These are phyloP conservation scores for Senecio squalidus DNA, from an alignment of 140 eudicot species.

Conservation along the genomic window DNA sequence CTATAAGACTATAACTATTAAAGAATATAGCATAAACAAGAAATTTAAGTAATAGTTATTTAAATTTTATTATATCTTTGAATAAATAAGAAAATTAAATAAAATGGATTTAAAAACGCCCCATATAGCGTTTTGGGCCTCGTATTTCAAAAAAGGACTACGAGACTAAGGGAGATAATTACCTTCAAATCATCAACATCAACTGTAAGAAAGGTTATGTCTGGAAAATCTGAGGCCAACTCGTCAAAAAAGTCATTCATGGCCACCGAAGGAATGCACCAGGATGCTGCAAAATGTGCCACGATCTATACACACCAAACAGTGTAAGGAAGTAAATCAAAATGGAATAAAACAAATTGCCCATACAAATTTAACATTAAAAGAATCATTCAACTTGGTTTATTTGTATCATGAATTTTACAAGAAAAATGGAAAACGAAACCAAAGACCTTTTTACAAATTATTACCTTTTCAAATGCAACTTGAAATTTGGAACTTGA, in stretches of 20 bases:
- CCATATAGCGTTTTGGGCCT: no score
- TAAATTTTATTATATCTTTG: no score
- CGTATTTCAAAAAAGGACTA: no score
- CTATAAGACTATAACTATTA: no score
- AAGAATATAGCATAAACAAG: no score
- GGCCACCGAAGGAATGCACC: slow-evolving; percentile 83
- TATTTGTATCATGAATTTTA: slow-evolving; percentile 4
- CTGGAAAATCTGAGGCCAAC: slow-evolving; percentile 40
- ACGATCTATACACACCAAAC: slow-evolving; percentile 38
- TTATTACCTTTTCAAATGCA: neutral
- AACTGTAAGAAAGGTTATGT: slow-evolving; percentile 46
- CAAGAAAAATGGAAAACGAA: neutral
- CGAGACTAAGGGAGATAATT: neutral
- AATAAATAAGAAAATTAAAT: no score
- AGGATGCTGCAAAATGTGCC: slow-evolving; percentile 72
- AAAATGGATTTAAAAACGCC: no score
- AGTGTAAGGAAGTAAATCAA: neutral
- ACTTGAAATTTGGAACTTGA: slow-evolving; percentile 3
- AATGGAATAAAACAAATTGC: neutral
- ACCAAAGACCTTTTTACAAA: no score
- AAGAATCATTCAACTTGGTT: neutral
- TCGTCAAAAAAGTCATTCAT: slow-evolving; percentile 56
- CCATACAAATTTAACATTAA: neutral
- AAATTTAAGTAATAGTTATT: no score
- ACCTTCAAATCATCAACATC: slow-evolving; percentile 86